phyloP scores from a whole-genome alignment of 2,329 filamentous ascomycete species.

The Fusarium sp. region DNA sequence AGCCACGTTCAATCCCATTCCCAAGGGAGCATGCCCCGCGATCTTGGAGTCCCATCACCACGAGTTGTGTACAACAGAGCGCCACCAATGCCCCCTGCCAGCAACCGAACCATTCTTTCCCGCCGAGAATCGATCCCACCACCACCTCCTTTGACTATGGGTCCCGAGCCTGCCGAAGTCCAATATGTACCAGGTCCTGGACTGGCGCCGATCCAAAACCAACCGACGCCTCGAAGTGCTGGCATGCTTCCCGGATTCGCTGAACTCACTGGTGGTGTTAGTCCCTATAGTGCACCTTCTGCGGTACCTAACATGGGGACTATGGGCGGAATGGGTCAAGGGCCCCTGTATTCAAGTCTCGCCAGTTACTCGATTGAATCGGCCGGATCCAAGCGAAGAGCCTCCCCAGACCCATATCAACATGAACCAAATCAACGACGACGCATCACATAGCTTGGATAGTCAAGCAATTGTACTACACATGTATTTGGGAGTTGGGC shows the following conservation, averaged over 20 bases:
- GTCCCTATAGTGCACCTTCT: conserved; percentile 67
- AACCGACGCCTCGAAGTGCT: conserved; percentile 54
- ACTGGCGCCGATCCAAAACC: conserved; percentile 66
- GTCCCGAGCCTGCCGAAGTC: conserved; percentile 50
- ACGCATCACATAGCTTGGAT: conserved; percentile 47
- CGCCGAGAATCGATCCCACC: conserved; percentile 58
- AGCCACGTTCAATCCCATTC: conserved; percentile 60
- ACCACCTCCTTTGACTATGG: conserved; percentile 48
- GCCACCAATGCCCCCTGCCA: conserved; percentile 48
- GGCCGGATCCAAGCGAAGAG: conserved; percentile 63
- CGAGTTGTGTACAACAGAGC: conserved; percentile 56
- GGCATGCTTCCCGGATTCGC: conserved; percentile 70
- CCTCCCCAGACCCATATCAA: conserved; percentile 59
- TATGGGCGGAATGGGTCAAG: conserved; percentile 53
- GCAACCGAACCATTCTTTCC: conserved; percentile 54
- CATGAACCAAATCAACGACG: conserved; percentile 61
- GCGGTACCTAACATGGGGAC: conserved; percentile 51
- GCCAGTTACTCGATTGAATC: conserved; percentile 54
- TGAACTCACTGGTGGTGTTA: conserved; percentile 73
- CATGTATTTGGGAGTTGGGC: conserved; percentile 31
- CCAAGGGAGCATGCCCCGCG: conserved; percentile 60
- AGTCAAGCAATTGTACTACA: conserved; percentile 12
- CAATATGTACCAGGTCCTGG: conserved; percentile 55
- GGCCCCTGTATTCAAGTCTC: conserved; percentile 52
- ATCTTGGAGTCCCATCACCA: conserved; percentile 58